phyloP scores from a whole-genome alignment of 306 rosid species.

The Quercus bicolor region DNA sequence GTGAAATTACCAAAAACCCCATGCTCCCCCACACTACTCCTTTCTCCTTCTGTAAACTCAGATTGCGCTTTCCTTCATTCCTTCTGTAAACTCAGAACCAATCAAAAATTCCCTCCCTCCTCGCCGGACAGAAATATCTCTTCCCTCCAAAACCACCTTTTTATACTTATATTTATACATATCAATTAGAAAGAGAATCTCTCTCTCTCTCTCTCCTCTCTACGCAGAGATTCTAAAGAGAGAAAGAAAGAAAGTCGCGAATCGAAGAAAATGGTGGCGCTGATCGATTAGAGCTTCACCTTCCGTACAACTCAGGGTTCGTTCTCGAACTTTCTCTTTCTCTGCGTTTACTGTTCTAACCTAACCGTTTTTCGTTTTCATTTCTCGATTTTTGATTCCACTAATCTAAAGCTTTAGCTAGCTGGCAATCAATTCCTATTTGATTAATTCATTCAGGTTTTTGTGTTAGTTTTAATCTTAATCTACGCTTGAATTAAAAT shows the following conservation, averaged over 20 bases:
- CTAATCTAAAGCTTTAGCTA: background rate
- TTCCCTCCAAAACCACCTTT: background rate
- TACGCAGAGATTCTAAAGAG: background rate
- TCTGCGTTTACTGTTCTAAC: background rate
- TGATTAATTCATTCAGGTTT: background rate
- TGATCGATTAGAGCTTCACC: background rate
- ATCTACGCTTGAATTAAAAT: background rate
- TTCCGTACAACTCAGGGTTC: background rate
- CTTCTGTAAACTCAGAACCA: conserved; percentile 4
- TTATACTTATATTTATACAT: background rate
- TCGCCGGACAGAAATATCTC: background rate
- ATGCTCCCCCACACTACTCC: background rate
- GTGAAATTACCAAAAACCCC: conserved; percentile 2
- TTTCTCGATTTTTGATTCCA: background rate
- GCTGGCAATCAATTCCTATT: background rate
- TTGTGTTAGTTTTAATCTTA: background rate
- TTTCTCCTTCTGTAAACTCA: background rate
- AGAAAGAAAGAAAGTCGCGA: background rate
- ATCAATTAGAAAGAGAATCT: background rate
- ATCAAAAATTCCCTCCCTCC: conserved; percentile 1
- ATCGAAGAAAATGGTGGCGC: background rate
- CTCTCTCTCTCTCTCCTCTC: background rate
- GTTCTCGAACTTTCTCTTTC: background rate
- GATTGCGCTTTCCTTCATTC: conserved; percentile 15
- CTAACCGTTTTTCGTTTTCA: background rate